Base-by-base conservation (phyloP, 805 yeast genomes). In the Brettanomyces naardenensis region DNA sequence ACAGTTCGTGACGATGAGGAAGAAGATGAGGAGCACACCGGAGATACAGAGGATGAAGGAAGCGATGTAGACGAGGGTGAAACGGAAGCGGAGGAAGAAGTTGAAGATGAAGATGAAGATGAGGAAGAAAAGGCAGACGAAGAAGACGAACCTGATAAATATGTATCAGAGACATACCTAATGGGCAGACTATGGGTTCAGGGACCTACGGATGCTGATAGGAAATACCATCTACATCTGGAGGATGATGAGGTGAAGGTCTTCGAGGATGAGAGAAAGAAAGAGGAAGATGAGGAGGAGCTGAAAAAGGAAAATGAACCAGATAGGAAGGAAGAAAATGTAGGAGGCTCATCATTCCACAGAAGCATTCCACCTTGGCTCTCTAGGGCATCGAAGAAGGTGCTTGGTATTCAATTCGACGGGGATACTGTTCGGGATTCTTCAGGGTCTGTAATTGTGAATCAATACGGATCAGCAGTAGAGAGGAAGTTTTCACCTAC, bases 161-260 rank as follows among this genome's bases (percentile, higher is more conserved):
- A 69, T 29, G 60, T 65, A 14, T 72, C 69, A 28, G 77, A 74
- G 37, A 71, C 77, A 0, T 87, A 81, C 51, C 66, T 81, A 20
- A 81, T 84, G 80, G 95, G 96, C 5, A 67, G 84, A 39, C 53
- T 89, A 14, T 88, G 95, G 92, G 71, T 92, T 3, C 97, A 88
- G 57, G 98, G 98, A 0, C 97, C 97, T 1, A 51, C 68, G 52
- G 58, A 59, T 22, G 65, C 62, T 37, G 80, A 75, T 50, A 43
- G 69, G 30, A 39, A 42, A 10, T 34, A 28, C 19, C 50, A 36
- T 27, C 44, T 56, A 45, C 41, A 47, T 19, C 37, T 52, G 18
- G 38, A 43, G 3, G 66, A 62, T 21, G 78, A 72, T 15, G 73
- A 71, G 28, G 45, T 66, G 4, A 51, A 57, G 15, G 19, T 42